phyloP scores from a whole-genome alignment of 805 yeast species.

The Zygosaccharomyces pseudorouxii region DNA sequence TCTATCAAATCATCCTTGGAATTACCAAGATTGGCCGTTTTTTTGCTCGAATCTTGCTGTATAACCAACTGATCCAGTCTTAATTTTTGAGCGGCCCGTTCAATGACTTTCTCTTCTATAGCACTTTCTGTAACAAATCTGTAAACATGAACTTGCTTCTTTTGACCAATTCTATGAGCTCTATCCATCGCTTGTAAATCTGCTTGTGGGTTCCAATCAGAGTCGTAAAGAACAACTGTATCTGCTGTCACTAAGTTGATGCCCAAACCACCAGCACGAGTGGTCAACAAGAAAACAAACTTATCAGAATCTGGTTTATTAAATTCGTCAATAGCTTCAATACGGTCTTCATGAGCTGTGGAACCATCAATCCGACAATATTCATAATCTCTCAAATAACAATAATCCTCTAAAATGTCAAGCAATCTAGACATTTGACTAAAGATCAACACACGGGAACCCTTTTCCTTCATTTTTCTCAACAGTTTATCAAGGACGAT shows the following conservation, averaged over 20 bases:
- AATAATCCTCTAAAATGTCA: constrained; percentile 90
- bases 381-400: constrained; percentile 73
- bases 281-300: constrained; percentile 79
- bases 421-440: constrained; percentile 90
- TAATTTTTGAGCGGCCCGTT: constrained; percentile 91
- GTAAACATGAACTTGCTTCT: constrained; percentile 88
- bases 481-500: constrained; percentile 78
- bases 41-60: constrained; percentile 71
- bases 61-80: constrained; percentile 91
- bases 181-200: constrained; percentile 98
- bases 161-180: constrained; percentile 96
- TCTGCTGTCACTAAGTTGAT: constrained; percentile 91
- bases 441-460: constrained; percentile 86
- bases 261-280: constrained; percentile 97
- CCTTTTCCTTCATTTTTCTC: constrained; percentile 63
- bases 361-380: constrained; percentile 94
- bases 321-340: constrained; percentile 87
- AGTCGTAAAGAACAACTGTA: constrained; percentile 80
- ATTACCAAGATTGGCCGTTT: constrained; percentile 38
- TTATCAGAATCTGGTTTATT: constrained; percentile 77
- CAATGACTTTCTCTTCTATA: constrained; percentile 92
- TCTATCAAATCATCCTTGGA: constrained; percentile 80
- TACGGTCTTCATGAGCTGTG: constrained; percentile 88
- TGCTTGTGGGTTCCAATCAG: constrained; percentile 98
- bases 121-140: constrained; percentile 94